Conservation (phyloP, 371 early-diverging fungal genomes). For the Mortierella sp. region DNA sequence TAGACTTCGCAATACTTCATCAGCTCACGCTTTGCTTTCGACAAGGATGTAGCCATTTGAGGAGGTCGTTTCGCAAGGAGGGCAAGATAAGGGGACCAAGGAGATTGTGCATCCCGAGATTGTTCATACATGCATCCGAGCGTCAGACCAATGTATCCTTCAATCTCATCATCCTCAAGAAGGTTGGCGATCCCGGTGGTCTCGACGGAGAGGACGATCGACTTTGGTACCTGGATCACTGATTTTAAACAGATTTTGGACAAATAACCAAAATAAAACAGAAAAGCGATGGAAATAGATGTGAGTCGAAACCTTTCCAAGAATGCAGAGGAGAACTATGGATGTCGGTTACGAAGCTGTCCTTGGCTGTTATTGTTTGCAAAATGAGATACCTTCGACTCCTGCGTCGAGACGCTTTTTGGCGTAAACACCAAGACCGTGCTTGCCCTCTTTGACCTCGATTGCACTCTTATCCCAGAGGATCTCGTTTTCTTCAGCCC, state of each 20-base stretch:
- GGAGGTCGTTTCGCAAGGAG: slow-evolving; percentile 36
- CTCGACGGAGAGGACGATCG: slow-evolving; percentile 74
- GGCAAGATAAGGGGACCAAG: slow-evolving; percentile 67
- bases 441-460: slow-evolving; percentile 61
- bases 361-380: neutral
- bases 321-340: neutral
- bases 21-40: slow-evolving; percentile 35
- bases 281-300: too few relatives aligned
- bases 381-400: slow-evolving; percentile 51
- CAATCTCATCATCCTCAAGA: slow-evolving; percentile 71
- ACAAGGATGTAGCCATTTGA: slow-evolving; percentile 41
- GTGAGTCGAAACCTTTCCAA: too few relatives aligned
- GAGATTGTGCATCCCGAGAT: slow-evolving; percentile 70
- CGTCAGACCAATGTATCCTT: slow-evolving; percentile 80
- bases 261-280: too few relatives aligned
- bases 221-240: slow-evolving; percentile 74
- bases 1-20: slow-evolving; percentile 49
- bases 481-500: slow-evolving; percentile 76
- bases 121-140: slow-evolving; percentile 86
- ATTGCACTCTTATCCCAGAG: slow-evolving; percentile 68
- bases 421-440: slow-evolving; percentile 72
- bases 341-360: too few relatives aligned
- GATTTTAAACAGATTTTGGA: too few relatives aligned
- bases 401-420: slow-evolving; percentile 62
- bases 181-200: slow-evolving; percentile 82